These are phyloP conservation scores for Globisporangium iwayamae DNA, from an alignment of 352 stramenopile species.

Conservation along the genomic window DNA sequence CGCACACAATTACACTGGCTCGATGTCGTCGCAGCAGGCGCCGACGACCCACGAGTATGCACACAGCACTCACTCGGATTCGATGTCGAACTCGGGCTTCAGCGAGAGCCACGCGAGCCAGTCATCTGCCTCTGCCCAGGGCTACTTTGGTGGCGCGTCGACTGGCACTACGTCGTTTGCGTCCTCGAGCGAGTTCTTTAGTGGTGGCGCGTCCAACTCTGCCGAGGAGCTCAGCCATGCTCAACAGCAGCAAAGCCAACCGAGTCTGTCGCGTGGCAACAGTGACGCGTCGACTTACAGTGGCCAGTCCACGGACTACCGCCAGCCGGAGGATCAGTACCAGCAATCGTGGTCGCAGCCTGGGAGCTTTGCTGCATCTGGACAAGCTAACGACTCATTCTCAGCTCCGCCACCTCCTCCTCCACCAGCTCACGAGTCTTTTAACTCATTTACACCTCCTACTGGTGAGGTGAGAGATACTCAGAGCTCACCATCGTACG, in stretches of 20 bases:
- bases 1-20: conserved; percentile 7
- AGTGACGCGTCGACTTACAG: conserved; percentile 38
- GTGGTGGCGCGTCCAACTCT: conserved; percentile 7
- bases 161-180: conserved; percentile 8
- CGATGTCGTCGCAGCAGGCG: conserved; percentile 6
- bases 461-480: not conserved
- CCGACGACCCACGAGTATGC: not conserved
- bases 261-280: conserved; percentile 27
- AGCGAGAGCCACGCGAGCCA: conserved; percentile 11
- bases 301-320: conserved; percentile 22
- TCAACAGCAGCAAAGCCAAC: conserved; percentile 14
- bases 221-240: conserved; percentile 13
- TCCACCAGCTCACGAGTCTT: not conserved
- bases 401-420: not conserved
- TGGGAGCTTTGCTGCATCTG: conserved; percentile 2
- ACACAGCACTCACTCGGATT: conserved; percentile 5
- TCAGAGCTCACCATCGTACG: not conserved
- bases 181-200: conserved; percentile 24
- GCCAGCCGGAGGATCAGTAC: conserved; percentile 18
- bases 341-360: conserved; percentile 13
- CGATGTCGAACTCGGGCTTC: conserved; percentile 13
- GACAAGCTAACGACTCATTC: conserved; percentile 7
- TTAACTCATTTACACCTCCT: not conserved
- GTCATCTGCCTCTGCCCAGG: conserved; percentile 9
- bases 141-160: conserved; percentile 11